A percentile compares a stretch with the other conserved stretches of the same genome.
Conservation (phyloP, 208 protist species). For the Lotmaria passim region DNA sequence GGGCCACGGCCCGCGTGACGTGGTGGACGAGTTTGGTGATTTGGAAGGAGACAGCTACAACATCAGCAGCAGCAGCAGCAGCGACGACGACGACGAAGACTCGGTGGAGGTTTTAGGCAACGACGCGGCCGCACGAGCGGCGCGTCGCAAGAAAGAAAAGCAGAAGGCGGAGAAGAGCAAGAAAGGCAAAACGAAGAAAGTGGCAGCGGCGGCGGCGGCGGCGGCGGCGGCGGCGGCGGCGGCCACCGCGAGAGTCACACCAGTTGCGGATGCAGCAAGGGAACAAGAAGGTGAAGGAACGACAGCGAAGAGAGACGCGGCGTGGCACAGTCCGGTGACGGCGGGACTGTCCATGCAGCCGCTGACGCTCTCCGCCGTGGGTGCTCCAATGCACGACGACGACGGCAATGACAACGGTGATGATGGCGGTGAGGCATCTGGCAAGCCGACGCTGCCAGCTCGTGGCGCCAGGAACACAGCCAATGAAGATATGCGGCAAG, state of each 20-base stretch:
- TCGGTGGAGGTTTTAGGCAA: not conserved
- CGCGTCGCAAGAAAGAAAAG: constrained; percentile 14
- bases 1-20: constrained; percentile 36
- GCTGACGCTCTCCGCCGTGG: not conserved
- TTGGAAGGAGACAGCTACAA: not conserved
- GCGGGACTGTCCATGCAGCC: not conserved
- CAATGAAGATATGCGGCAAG: not conserved
- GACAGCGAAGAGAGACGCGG: not conserved
- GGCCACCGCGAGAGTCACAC: too few species aligned
- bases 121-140: constrained; percentile 15
- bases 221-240: not conserved
- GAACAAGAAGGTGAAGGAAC: not conserved
- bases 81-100: not conserved
- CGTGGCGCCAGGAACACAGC: not conserved
- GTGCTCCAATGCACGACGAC: not conserved
- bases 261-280: not conserved
- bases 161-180: not conserved
- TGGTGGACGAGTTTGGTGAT: constrained; percentile 30
- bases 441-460: constrained; percentile 1
- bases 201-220: not conserved
- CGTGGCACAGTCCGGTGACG: not conserved
- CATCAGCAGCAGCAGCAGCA: not conserved
- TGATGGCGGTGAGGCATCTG: constrained; percentile 15
- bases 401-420: not conserved
- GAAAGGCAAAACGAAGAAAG: constrained; percentile 16